These are phyloP conservation scores for Leavenworthia alabamica DNA, from an alignment of 345 rosid genomes.

Conservation along the genomic window DNA sequence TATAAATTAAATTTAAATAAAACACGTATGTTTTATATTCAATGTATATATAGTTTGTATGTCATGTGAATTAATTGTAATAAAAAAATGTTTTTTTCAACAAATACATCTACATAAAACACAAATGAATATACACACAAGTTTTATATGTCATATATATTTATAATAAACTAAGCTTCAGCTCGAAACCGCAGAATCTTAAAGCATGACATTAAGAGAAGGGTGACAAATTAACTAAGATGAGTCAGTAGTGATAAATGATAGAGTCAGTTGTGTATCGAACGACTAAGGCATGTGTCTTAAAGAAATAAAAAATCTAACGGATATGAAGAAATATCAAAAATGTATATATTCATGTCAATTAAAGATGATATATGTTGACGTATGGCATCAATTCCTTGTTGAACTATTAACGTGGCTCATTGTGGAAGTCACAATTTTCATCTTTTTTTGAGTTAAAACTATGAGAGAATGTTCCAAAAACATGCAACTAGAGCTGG, in stretches of 20 bases:
- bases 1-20: too few relatives aligned
- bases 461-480: constrained; percentile 41
- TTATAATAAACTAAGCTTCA: background rate
- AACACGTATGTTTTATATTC: too few relatives aligned
- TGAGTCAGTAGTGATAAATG: too few relatives aligned
- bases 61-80: background rate
- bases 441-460: constrained; percentile 19
- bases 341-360: background rate
- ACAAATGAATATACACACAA: background rate
- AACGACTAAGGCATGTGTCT: constrained; percentile 2
- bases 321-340: background rate
- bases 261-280: too few relatives aligned
- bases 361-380: constrained; percentile 17
- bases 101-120: background rate
- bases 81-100: too few relatives aligned
- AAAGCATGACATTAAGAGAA: background rate
- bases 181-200: background rate
- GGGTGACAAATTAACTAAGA: background rate
- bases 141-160: background rate
- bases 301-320: background rate
- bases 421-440: constrained; percentile 33
- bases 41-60: too few relatives aligned
- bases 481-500: constrained; percentile 45
- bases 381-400: constrained; percentile 36
- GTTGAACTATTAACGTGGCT: constrained; percentile 39